Evolutionary conservation across 805 yeast species (phyloP).

Genomic region (Candida mattraensis): DNA sequence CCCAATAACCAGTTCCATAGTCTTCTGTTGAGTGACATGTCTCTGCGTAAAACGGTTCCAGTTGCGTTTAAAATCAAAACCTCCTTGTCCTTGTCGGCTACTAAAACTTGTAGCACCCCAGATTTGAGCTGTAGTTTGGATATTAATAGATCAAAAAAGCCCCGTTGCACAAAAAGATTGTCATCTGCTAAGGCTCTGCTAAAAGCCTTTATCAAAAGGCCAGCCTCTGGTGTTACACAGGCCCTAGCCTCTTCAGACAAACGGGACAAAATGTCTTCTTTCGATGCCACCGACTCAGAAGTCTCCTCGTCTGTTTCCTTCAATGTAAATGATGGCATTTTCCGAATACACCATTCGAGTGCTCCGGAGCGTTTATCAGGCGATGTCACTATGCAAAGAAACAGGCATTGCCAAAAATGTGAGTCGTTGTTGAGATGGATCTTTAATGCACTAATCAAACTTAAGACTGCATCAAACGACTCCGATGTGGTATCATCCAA

Average conservation of each 20-base stretch:
- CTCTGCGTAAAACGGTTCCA: constrained; percentile 70
- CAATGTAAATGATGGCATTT: constrained; percentile 57
- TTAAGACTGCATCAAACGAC: constrained; percentile 60
- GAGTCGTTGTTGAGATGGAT: constrained; percentile 58
- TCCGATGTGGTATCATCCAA: constrained; percentile 93
- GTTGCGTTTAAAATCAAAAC: constrained; percentile 62
- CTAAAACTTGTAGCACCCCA: constrained; percentile 48
- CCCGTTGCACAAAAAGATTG: constrained; percentile 76
- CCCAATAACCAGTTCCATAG: constrained; percentile 94
- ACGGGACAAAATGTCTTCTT: constrained; percentile 22
- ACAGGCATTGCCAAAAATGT: constrained; percentile 85
- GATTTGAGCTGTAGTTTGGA: constrained; percentile 67
- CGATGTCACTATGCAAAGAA: constrained; percentile 70
- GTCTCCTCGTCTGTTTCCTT: constrained; percentile 5
- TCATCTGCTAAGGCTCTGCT: constrained; percentile 65
- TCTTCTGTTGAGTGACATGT: constrained; percentile 92
- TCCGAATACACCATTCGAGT: constrained; percentile 65
- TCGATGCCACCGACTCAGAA: constrained; percentile 15
- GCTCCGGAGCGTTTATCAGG: constrained; percentile 85
- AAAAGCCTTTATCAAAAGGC: constrained; percentile 73
- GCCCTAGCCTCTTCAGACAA: constrained; percentile 48
- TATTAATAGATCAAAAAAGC: constrained; percentile 79
- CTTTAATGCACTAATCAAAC: constrained; percentile 60
- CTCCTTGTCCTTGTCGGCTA: constrained; percentile 54
- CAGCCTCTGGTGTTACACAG: constrained; percentile 74